Evolutionary conservation across 78 protist species (phyloP), one percentile per base, ranked within the genome.

Genomic region (Dictyostelium brefeldianum): DNA sequence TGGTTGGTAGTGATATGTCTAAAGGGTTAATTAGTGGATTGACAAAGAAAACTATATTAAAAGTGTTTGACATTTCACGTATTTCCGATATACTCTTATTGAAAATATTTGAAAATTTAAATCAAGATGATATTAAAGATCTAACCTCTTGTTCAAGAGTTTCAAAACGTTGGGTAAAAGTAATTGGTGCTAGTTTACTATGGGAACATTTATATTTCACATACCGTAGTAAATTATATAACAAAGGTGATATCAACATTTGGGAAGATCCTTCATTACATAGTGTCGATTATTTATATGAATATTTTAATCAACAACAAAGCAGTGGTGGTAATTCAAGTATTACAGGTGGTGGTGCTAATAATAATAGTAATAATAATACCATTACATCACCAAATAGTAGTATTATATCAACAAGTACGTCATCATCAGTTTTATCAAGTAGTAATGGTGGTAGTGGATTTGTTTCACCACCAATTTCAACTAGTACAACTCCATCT

Each of bases 221-320:
- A 0, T 78, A 65, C 51, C 50, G 87, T 31, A 62, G 46, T 20
- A 80, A 56, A 43, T 15, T 80, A 27, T 48, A 46, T 62, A 6
- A 47, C 50, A 79, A 74, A 31, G 51, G n/a, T 59, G 80, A 87
- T 77, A 50, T 87, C 22, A 64, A 78, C 20, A 87, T 87, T n/a
- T 87, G 93, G 93, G 93, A 74, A 2, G 93, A 87, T 3, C 75
- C 93, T 56, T 48, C 78, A 18, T 65, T 65, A 36, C 57, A 67
- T 25, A 50, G 62, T 15, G 54, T 83, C 15, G 78, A 51, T 56
- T 18, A 48, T 17, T n/a, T 70, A 12, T 50, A 46, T 53, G 74
- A 14, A 7, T 62, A n/a, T 70, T 20, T 25, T 2, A 22, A 18
- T 20, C 48, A n/a, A 73, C 74, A 62, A 51, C 25, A 25, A 36